A percentile compares a stretch with the other conserved stretches of the same genome.
phyloP scores from a whole-genome alignment of 768 basidiomycete species.

The Psilocybe sp. region DNA sequence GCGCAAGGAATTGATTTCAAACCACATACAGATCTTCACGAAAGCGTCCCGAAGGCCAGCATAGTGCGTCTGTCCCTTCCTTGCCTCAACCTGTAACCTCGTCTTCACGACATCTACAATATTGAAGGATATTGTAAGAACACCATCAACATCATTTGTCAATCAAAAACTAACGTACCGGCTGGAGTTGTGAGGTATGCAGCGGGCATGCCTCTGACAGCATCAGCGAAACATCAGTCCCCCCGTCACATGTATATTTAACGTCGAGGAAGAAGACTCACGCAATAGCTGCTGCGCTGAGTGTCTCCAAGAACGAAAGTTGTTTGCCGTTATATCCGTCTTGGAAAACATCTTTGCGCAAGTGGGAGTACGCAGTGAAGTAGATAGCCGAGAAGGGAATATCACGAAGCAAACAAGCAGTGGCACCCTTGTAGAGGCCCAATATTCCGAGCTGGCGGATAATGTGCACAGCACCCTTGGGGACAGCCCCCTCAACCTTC shows the following conservation, averaged over 20 bases:
- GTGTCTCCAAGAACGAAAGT: constrained; percentile 86
- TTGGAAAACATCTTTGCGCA: constrained; percentile 91
- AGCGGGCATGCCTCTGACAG: constrained; percentile 90
- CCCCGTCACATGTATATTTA: constrained; percentile 10
- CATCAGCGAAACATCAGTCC: constrained; percentile 25
- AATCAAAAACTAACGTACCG: constrained; percentile 41
- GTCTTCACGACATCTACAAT: constrained; percentile 92
- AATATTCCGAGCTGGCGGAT: constrained; percentile 88
- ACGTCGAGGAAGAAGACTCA: constrained; percentile 37
- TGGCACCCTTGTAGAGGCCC: constrained; percentile 91
- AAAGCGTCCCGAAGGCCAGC: constrained; percentile 89
- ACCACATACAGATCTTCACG: constrained; percentile 75
- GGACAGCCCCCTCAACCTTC: constrained; percentile 74
- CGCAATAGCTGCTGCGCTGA: constrained; percentile 80
- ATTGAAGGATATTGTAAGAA: constrained; percentile 1
- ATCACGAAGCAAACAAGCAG: constrained; percentile 90
- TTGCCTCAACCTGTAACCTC: constrained; percentile 88
- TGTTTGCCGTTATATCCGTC: constrained; percentile 96
- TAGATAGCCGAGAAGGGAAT: constrained; percentile 97
- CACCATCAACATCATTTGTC: constrained; percentile 6
- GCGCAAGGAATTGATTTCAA: constrained; percentile 2
- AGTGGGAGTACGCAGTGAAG: constrained; percentile 83
- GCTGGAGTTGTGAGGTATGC: constrained; percentile 92
- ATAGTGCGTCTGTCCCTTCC: constrained; percentile 88
- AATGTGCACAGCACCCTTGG: constrained; percentile 89